Base-by-base conservation (phyloP, 176 grass and related monocot genomes). In the Paspalum vaginatum region DNA sequence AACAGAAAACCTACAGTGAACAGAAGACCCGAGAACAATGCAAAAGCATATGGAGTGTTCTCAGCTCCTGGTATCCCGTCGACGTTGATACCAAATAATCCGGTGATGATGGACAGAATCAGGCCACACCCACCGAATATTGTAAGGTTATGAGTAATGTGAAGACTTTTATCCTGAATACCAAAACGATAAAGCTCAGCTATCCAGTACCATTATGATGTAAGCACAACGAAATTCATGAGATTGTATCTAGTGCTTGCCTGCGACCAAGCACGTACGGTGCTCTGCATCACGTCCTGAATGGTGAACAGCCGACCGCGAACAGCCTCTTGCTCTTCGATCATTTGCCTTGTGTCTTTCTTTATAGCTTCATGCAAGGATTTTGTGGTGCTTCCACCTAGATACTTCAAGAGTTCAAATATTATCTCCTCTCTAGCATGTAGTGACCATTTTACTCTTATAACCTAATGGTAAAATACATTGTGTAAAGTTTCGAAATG, bases 351-450 rank as follows among this genome's bases (percentile, higher is more conserved):
- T 10, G 85, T 85, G 37, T 81, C 73, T 52, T 83, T 85, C 26
- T 76, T 83, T 70, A 93, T 61, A 46, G n/a, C 76, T 61, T 93
- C 85, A 22, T 88, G 85, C 74, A 90, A 71, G 49, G 12, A 7
- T 80, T 76, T 86, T 15, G 88, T 75, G 81, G 79, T 79, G 61
- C 56, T 66, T 16, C 85, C 85, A 41, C 82, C 71, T 25, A 88
- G 77, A 75, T 90, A 80, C 46, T 81, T 65, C 5, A 90, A 69
- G 9, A 88, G 79, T 41, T 91, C 82, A 78, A 91, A 94, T 53
- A 88, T 58, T 68, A 88, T 94, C 71, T 91, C 88, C 65, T 93
- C 87, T 70, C 86, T 94, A 38, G 92, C 92, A 77, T 94, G 86
- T 44, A 89, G 75, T 65, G 86, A 88, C 88, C 88, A 94, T 80